These are phyloP conservation scores for Neurospora sp. DNA, from an alignment of 2,329 filamentous ascomycete genomes.

Conservation along the genomic window DNA sequence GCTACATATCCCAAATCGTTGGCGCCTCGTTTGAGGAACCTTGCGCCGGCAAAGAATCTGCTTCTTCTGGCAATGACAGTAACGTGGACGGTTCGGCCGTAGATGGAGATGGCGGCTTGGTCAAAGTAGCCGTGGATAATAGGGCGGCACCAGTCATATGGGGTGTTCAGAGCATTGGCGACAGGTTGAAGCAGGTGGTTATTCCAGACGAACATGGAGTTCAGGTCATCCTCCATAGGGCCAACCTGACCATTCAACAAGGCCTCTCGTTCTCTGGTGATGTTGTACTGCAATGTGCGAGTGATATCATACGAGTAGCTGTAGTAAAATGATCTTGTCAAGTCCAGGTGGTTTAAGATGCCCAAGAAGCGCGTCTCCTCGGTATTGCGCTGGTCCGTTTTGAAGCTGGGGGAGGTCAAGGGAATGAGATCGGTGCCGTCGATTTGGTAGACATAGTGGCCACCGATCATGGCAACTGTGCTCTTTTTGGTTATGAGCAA, in stretches of 20 bases:
- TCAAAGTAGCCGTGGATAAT: conserved; percentile 96
- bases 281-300: conserved; percentile 83
- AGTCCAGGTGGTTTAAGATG: conserved; percentile 83
- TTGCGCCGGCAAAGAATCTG: conserved; percentile 84
- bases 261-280: conserved; percentile 66
- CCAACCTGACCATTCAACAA: conserved; percentile 55
- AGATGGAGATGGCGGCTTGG: conserved; percentile 76
- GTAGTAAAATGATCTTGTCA: conserved; percentile 92
- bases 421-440: conserved; percentile 89
- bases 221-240: conserved; percentile 56
- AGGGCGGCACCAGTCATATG: conserved; percentile 92
- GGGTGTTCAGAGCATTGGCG: conserved; percentile 58
- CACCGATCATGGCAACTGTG: conserved; percentile 90
- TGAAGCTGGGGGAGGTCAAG: conserved; percentile 66
- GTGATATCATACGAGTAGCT: conserved; percentile 98
- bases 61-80: conserved; percentile 90
- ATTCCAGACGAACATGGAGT: conserved; percentile 99
- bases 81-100: conserved; percentile 81
- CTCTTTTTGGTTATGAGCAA: conserved; percentile 90
- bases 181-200: conserved; percentile 77
- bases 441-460: conserved; percentile 91
- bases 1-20: conserved; percentile 95
- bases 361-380: conserved; percentile 84
- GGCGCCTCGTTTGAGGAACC: conserved; percentile 87
- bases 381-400: conserved; percentile 67